Conservation (phyloP, 257 asterid species). For the Plantago ovata region DNA sequence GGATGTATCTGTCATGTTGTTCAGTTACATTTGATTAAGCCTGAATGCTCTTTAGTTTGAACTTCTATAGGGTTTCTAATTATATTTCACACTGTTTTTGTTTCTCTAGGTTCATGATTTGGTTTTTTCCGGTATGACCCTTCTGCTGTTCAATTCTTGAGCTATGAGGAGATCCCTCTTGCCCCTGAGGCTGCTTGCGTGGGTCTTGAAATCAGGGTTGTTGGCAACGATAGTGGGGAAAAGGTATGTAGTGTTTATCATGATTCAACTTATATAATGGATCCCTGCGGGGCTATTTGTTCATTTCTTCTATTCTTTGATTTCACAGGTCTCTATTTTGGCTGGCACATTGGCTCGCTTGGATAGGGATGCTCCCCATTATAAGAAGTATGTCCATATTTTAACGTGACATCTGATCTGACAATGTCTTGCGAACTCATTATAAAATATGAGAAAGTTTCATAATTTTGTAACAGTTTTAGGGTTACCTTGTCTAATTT, state of each 20-base stretch:
- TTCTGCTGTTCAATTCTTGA: constrained; percentile 77
- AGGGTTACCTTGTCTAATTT: constrained; percentile 4
- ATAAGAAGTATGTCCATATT: constrained; percentile 65
- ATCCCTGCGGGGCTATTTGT: too few relatives aligned
- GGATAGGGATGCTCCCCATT: constrained; percentile 98
- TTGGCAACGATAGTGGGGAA: constrained; percentile 99
- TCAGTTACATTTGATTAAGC: constrained; percentile 15
- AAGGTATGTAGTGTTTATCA: constrained; percentile 45
- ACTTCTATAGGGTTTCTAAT: background rate
- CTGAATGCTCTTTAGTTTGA: constrained; percentile 7
- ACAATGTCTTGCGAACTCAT: constrained; percentile 16
- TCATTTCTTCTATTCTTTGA: constrained; percentile 21
- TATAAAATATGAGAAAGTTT: constrained; percentile 8
- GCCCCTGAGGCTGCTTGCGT: constrained; percentile 97
- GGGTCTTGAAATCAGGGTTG: constrained; percentile 98
- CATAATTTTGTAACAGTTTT: constrained; percentile 9
- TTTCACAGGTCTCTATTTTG: constrained; percentile 87
- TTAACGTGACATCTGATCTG: constrained; percentile 10
- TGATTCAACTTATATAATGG: background rate
- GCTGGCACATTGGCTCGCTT: constrained; percentile 98
- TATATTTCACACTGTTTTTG: constrained; percentile 19
- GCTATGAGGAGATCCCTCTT: constrained; percentile 94
- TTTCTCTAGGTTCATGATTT: constrained; percentile 79
- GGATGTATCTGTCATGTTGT: constrained; percentile 8
- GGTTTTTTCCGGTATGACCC: constrained; percentile 96